These are phyloP conservation scores for Eutrema salsugineum DNA, from an alignment of 441 rosid genomes.

Conservation along the genomic window DNA sequence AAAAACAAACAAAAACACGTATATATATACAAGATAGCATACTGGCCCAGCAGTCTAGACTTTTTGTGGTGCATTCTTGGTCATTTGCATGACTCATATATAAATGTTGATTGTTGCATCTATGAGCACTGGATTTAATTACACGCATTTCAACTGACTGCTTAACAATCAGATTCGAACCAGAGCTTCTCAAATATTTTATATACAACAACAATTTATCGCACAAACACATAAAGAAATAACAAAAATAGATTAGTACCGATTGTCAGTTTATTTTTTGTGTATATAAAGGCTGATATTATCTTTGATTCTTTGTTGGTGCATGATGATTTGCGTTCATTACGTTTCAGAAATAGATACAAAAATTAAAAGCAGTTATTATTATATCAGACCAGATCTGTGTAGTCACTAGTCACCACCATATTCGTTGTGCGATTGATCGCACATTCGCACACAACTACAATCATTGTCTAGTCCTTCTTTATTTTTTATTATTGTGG, in stretches of 20 bases:
- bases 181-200: neutral
- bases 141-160: constrained; percentile 5
- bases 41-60: neutral
- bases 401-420: constrained; percentile 12
- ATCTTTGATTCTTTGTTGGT: neutral
- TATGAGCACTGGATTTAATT: neutral
- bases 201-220: neutral
- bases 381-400: constrained; percentile 3
- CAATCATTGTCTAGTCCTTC: constrained; percentile 4
- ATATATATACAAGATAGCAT: neutral
- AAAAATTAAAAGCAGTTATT: neutral
- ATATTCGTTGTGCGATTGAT: constrained; percentile 1
- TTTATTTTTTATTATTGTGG: neutral
- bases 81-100: constrained; percentile 2
- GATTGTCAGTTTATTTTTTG: neutral
- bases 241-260: neutral
- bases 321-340: constrained; percentile 14
- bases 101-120: constrained; percentile 3
- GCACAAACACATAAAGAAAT: neutral
- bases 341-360: neutral
- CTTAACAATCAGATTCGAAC: neutral
- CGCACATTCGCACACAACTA: constrained; percentile 6
- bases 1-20: too few species aligned
- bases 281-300: neutral
- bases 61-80: constrained; percentile 11